These are phyloP conservation scores for Cucumis melo DNA, from an alignment of 306 rosid genomes.

Conservation along the genomic window DNA sequence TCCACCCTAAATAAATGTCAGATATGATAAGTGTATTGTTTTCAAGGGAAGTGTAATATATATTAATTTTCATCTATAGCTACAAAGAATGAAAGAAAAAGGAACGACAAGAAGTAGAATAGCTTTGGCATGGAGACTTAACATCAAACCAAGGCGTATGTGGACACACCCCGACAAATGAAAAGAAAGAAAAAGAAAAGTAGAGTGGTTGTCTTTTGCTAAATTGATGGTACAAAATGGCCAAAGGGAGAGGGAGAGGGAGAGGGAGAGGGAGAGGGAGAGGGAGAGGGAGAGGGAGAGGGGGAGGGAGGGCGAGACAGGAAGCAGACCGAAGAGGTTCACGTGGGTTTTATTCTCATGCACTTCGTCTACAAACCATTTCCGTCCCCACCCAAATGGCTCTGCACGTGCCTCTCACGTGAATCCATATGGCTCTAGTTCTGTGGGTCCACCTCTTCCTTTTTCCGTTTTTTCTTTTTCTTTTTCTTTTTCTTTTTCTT, in stretches of 20 bases:
- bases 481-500: too few species aligned
- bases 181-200: not conserved
- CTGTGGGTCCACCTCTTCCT: not conserved
- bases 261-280: not conserved
- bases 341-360: conserved; percentile 3
- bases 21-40: too few species aligned
- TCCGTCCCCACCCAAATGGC: not conserved
- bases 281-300: not conserved
- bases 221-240: not conserved
- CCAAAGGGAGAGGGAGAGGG: not conserved
- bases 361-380: not conserved
- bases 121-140: not conserved
- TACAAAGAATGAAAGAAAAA: not conserved
- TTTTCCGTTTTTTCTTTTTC: not conserved
- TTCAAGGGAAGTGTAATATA: too few species aligned
- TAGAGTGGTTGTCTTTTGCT: not conserved
- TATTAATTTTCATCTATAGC: too few species aligned
- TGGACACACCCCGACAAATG: not conserved
- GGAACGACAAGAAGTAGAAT: not conserved
- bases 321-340: not conserved
- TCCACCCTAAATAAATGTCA: too few species aligned
- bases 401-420: not conserved
- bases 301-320: not conserved
- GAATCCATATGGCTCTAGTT: not conserved
- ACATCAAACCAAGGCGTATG: not conserved